phyloP scores from a whole-genome alignment of 1,284 basidiomycete genomes.

The Leccinum pseudoinsigne region DNA sequence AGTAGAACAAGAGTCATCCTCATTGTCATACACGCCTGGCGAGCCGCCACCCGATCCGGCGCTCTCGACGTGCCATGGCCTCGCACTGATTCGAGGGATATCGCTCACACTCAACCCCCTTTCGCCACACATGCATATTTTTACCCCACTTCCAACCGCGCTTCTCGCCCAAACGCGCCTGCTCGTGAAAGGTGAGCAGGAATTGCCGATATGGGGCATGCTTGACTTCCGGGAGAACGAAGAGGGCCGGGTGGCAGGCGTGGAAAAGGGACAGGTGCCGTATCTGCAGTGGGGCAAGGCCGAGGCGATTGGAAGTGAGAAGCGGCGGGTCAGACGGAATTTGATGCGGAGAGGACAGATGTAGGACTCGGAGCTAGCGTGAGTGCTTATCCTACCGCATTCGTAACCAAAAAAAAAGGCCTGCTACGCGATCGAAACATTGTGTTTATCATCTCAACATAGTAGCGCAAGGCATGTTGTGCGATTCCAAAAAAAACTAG shows the following conservation, averaged over 20 bases:
- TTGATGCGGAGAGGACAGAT: slow-evolving; percentile 83
- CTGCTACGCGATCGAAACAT: background rate
- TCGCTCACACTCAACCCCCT: slow-evolving; percentile 19
- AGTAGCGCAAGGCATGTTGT: background rate
- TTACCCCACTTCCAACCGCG: slow-evolving; percentile 67
- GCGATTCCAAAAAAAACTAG: background rate
- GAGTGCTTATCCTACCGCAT: background rate
- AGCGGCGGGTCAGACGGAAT: slow-evolving; percentile 79
- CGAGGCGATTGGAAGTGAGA: slow-evolving; percentile 67
- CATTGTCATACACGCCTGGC: slow-evolving; percentile 59
- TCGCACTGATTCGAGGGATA: slow-evolving; percentile 69
- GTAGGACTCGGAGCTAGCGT: slow-evolving; percentile 31
- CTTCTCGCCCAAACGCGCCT: slow-evolving; percentile 44
- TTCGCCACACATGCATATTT: slow-evolving; percentile 55
- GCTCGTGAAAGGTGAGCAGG: slow-evolving; percentile 84
- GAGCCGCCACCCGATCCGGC: slow-evolving; percentile 52
- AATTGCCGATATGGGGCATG: slow-evolving; percentile 87
- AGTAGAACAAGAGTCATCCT: slow-evolving; percentile 1
- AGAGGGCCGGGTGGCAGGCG: slow-evolving; percentile 50
- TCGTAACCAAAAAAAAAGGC: background rate
- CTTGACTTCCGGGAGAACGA: slow-evolving; percentile 64
- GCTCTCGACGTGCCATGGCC: slow-evolving; percentile 62
- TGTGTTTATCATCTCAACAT: background rate
- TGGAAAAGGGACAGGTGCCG: slow-evolving; percentile 65
- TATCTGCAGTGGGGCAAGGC: slow-evolving; percentile 80